A percentile compares a stretch with the other conserved stretches of the same genome.
phyloP scores from a whole-genome alignment of 2,329 filamentous ascomycete species.

The Dissoconium aciculare region DNA sequence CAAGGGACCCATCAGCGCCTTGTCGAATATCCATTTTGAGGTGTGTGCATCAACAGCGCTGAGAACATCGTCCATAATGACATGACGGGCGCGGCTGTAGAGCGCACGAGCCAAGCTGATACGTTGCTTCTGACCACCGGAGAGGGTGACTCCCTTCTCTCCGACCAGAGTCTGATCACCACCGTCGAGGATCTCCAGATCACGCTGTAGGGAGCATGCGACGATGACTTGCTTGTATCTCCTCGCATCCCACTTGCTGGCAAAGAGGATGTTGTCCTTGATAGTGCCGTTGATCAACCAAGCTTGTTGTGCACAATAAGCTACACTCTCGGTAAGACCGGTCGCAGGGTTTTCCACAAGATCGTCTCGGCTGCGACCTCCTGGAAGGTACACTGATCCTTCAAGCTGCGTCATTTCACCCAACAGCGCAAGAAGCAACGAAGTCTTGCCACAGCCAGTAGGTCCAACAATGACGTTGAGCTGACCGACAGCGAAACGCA shows the following conservation, averaged over 20 bases:
- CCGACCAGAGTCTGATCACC: slow-evolving; percentile 90
- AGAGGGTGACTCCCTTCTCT: slow-evolving; percentile 93
- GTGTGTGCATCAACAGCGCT: slow-evolving; percentile 96
- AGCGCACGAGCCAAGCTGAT: slow-evolving; percentile 92
- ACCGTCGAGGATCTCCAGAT: slow-evolving; percentile 79
- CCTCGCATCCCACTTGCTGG: slow-evolving; percentile 61
- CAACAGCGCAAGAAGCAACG: slow-evolving; percentile 83
- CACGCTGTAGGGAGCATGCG: slow-evolving; percentile 79
- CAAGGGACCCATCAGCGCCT: slow-evolving; percentile 75
- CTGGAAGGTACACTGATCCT: slow-evolving; percentile 71
- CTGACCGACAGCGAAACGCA: slow-evolving; percentile 71
- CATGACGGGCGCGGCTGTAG: slow-evolving; percentile 85
- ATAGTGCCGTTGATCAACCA: slow-evolving; percentile 96
- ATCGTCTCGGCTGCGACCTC: slow-evolving; percentile 73
- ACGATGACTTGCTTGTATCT: slow-evolving; percentile 79
- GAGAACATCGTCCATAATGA: slow-evolving; percentile 86
- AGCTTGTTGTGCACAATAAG: slow-evolving; percentile 91
- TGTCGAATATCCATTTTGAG: slow-evolving; percentile 92
- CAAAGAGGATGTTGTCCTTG: slow-evolving; percentile 89
- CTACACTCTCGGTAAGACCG: slow-evolving; percentile 76
- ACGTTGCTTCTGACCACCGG: slow-evolving; percentile 91
- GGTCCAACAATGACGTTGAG: slow-evolving; percentile 87
- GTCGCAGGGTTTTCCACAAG: slow-evolving; percentile 68
- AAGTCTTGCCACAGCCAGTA: slow-evolving; percentile 91
- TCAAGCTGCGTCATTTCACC: slow-evolving; percentile 85